Conservation (phyloP, 2,329 filamentous ascomycete genomes). For the Fusarium penzigii region DNA sequence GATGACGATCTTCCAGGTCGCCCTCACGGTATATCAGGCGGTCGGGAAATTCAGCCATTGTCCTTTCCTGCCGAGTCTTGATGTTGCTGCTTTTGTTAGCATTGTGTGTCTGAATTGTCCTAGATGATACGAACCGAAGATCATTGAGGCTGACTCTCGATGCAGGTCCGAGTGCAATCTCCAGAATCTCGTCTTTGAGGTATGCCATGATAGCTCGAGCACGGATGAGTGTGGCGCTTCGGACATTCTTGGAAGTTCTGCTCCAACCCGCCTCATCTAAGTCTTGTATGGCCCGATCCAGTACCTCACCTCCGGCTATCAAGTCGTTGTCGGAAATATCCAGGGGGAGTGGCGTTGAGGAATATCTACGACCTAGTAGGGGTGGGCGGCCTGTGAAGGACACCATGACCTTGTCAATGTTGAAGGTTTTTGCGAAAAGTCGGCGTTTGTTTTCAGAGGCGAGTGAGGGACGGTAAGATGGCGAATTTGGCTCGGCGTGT, state of each 20-base stretch:
- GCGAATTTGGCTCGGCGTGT: slow-evolving; percentile 27
- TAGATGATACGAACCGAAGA: slow-evolving; percentile 20
- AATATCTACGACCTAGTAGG: slow-evolving; percentile 52
- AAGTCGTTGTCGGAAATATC: slow-evolving; percentile 54
- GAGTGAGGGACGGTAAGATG: slow-evolving; percentile 15
- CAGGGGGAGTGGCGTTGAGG: slow-evolving; percentile 52
- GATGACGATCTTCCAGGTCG: slow-evolving; percentile 36
- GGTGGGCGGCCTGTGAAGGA: slow-evolving; percentile 58
- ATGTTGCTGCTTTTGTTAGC: slow-evolving; percentile 33
- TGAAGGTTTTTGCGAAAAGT: slow-evolving; percentile 20
- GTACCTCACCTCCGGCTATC: slow-evolving; percentile 40
- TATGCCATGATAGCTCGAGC: slow-evolving; percentile 48
- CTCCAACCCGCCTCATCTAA: slow-evolving; percentile 58
- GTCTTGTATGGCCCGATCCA: slow-evolving; percentile 12
- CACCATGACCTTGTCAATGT: slow-evolving; percentile 50
- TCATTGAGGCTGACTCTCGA: slow-evolving; percentile 16
- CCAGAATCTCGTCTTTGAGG: slow-evolving; percentile 61
- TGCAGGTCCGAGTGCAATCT: slow-evolving; percentile 50
- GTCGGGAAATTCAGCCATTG: slow-evolving; percentile 37
- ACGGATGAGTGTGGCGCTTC: slow-evolving; percentile 44
- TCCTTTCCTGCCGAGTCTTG: slow-evolving; percentile 36
- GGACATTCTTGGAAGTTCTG: slow-evolving; percentile 42
- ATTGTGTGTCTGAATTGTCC: neutral
- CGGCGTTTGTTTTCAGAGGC: neutral
- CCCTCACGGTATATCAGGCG: slow-evolving; percentile 41